phyloP scores from a whole-genome alignment of 2,329 filamentous ascomycete species.

The Incumbomyces lentus region DNA sequence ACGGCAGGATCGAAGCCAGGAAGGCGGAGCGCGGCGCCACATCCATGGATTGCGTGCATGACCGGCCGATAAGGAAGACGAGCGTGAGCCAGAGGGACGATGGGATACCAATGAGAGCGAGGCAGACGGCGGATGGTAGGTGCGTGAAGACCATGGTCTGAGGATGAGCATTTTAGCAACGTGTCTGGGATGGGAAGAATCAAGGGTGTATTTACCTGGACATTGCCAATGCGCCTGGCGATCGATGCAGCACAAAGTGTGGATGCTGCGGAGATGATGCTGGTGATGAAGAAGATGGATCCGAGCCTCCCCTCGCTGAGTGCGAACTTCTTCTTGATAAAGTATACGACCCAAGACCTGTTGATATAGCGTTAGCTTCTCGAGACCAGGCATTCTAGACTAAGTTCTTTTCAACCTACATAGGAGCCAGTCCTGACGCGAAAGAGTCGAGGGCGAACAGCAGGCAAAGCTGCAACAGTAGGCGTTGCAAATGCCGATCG shows the following conservation, averaged over 20 bases:
- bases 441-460: conserved; percentile 61
- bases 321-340: conserved; percentile 44
- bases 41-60: conserved; percentile 58
- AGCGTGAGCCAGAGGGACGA: conserved; percentile 41
- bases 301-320: conserved; percentile 36
- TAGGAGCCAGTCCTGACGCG: conserved; percentile 57
- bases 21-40: conserved; percentile 56
- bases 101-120: conserved; percentile 50
- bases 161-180: conserved; percentile 27
- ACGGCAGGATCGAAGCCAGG: conserved; percentile 54
- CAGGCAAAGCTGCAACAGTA: conserved; percentile 53
- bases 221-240: conserved; percentile 46
- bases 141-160: conserved; percentile 54
- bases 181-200: too few relatives aligned
- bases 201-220: too few relatives aligned
- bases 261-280: conserved; percentile 38
- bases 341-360: conserved; percentile 8
- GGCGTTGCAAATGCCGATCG: conserved; percentile 31
- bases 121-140: conserved; percentile 51
- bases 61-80: conserved; percentile 47
- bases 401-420: conserved; percentile 49
- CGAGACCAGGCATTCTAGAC: conserved; percentile 43
- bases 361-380: conserved; percentile 31
- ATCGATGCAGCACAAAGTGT: conserved; percentile 15
- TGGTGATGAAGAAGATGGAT: conserved; percentile 42